These are phyloP conservation scores for Litsea cubeba DNA, from an alignment of 164 flowering plant genomes.

Conservation along the genomic window DNA sequence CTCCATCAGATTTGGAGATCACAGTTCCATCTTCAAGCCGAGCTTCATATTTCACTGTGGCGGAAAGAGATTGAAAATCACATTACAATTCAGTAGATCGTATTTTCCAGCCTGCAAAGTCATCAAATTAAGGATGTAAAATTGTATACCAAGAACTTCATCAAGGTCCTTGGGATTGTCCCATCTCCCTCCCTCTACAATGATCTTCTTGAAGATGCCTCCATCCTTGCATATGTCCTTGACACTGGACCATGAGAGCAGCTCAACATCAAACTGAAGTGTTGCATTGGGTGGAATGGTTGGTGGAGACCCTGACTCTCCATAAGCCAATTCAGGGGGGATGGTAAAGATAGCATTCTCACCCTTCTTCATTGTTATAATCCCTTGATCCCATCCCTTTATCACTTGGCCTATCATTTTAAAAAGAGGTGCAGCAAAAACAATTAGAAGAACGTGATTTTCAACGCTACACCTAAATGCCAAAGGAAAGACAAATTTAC, in stretches of 20 bases:
- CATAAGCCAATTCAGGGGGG: constrained; percentile 88
- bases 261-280: constrained; percentile 86
- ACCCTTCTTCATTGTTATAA: constrained; percentile 96
- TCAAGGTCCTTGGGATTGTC: constrained; percentile 91
- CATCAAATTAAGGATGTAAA: not conserved
- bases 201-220: constrained; percentile 80
- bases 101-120: not conserved
- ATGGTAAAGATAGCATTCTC: constrained; percentile 91
- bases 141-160: constrained; percentile 73
- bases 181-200: constrained; percentile 89
- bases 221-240: constrained; percentile 98
- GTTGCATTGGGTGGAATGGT: constrained; percentile 94
- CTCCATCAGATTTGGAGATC: constrained; percentile 57
- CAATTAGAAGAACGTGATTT: too few species aligned
- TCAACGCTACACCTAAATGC: too few species aligned
- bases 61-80: not conserved
- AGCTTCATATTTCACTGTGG: constrained; percentile 74
- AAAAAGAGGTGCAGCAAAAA: too few species aligned
- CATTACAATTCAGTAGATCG: not conserved
- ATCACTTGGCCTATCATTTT: constrained; percentile 72
- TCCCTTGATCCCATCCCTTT: constrained; percentile 95
- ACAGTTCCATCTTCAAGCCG: constrained; percentile 75
- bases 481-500: too few species aligned
- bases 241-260: constrained; percentile 89
- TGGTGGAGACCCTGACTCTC: constrained; percentile 82